Conservation (phyloP, 441 rosid genomes). For the Pelargonium citronellum region DNA sequence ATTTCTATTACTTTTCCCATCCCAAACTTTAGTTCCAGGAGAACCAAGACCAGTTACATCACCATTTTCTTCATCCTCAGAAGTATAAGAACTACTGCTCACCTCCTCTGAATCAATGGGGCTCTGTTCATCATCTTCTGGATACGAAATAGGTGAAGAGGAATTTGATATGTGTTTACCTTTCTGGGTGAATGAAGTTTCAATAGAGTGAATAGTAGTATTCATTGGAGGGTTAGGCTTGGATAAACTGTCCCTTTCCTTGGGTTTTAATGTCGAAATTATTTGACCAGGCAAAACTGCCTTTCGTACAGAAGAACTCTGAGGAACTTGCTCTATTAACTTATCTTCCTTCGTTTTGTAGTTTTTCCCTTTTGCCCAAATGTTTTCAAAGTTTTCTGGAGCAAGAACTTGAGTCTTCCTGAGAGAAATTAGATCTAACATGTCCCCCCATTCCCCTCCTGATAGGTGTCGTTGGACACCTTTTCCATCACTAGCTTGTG, state of each 20-base stretch:
- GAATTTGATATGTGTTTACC: slow-evolving; percentile 32
- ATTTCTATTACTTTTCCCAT: slow-evolving; percentile 81
- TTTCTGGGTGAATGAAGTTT: slow-evolving; percentile 26
- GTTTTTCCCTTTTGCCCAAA: slow-evolving; percentile 98
- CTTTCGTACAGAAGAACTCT: slow-evolving; percentile 36
- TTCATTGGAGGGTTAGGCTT: slow-evolving; percentile 28
- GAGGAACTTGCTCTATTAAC: slow-evolving; percentile 42
- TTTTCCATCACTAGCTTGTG: slow-evolving; percentile 43
- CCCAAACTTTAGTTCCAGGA: slow-evolving; percentile 98
- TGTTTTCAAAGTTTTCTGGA: slow-evolving; percentile 90
- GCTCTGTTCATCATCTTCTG: slow-evolving; percentile 46
- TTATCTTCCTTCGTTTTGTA: slow-evolving; percentile 58
- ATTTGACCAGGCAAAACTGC: slow-evolving; percentile 30
- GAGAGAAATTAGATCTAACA: slow-evolving; percentile 69
- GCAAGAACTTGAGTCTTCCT: slow-evolving; percentile 90
- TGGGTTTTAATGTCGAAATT: slow-evolving; percentile 30
- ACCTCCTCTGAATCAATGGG: slow-evolving; percentile 32
- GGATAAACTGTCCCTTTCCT: slow-evolving; percentile 27
- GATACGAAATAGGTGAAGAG: slow-evolving; percentile 37
- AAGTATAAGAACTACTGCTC: slow-evolving; percentile 59
- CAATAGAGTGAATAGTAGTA: slow-evolving; percentile 25
- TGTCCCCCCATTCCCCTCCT: slow-evolving; percentile 77
- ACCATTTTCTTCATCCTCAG: slow-evolving; percentile 78
- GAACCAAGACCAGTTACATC: slow-evolving; percentile 72
- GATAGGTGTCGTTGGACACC: slow-evolving; percentile 43